Conservation (phyloP, 2,329 filamentous ascomycete genomes). For the Rosellinia necatrix region DNA sequence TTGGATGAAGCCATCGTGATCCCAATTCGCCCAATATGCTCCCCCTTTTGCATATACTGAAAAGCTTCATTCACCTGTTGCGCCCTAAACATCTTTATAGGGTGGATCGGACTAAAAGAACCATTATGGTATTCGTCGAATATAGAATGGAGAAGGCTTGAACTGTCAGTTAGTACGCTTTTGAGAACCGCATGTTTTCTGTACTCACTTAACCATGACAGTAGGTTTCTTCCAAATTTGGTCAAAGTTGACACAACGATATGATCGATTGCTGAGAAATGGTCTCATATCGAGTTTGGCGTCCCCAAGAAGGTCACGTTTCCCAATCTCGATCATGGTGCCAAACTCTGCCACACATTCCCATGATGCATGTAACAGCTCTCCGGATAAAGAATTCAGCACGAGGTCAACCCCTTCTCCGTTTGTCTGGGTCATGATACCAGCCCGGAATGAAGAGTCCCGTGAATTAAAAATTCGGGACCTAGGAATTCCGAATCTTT, state of each 20-base stretch:
- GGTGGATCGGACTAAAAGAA: neutral
- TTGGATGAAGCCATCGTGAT: neutral
- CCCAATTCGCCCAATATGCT: neutral
- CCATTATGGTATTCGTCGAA: neutral
- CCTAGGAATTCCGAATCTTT: too few relatives aligned
- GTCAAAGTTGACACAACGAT: neutral
- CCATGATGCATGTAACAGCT: neutral
- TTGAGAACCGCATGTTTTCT: neutral
- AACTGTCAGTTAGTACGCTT: neutral
- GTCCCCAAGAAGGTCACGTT: neutral
- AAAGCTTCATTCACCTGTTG: neutral
- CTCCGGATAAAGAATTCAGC: neutral
- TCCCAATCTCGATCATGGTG: neutral
- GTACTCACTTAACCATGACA: neutral
- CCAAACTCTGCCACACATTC: neutral
- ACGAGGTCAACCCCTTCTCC: too few relatives aligned
- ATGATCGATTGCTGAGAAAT: neutral
- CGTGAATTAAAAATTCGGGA: too few relatives aligned
- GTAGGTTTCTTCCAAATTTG: neutral
- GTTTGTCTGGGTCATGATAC: too few relatives aligned
- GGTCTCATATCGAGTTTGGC: neutral
- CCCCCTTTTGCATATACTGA: neutral
- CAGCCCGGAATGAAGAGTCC: too few relatives aligned
- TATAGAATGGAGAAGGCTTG: too few relatives aligned
- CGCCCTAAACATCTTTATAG: neutral